Evolutionary conservation across 371 early-diverging fungal genomes (phyloP).

Genomic region (Gilbertella persicaria): DNA sequence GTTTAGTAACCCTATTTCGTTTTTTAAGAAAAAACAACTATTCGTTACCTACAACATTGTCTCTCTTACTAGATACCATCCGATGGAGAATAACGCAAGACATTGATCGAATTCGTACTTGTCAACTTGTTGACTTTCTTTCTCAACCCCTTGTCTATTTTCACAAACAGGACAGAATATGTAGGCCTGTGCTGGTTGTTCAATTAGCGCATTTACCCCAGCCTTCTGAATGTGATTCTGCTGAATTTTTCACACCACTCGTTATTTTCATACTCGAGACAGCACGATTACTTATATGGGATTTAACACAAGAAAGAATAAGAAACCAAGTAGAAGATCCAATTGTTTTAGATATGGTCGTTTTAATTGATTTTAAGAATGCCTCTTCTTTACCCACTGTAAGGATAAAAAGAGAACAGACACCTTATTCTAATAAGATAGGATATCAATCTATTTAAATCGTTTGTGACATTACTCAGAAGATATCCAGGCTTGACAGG

Average conservation of each 20-base stretch:
- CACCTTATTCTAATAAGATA: constrained; percentile 10
- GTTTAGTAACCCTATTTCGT: constrained; percentile 44
- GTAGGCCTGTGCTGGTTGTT: constrained; percentile 40
- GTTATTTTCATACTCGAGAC: constrained; percentile 45
- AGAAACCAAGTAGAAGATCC: constrained; percentile 15
- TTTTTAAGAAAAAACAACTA: constrained; percentile 39
- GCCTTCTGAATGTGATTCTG: constrained; percentile 13
- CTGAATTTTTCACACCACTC: constrained; percentile 33
- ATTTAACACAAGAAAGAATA: constrained; percentile 26
- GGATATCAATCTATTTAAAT: constrained; percentile 33
- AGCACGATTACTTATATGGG: constrained; percentile 25
- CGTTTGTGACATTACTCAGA: constrained; percentile 33
- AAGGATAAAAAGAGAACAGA: not conserved
- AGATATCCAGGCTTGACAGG: constrained; percentile 45
- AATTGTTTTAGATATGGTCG: constrained; percentile 29
- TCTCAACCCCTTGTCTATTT: constrained; percentile 37
- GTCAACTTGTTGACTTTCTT: constrained; percentile 25
- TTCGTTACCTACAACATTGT: constrained; percentile 36
- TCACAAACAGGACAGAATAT: constrained; percentile 30
- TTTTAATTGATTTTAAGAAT: constrained; percentile 43
- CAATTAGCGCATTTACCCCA: constrained; percentile 35
- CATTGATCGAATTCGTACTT: constrained; percentile 22
- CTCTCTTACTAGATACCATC: constrained; percentile 39
- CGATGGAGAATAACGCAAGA: constrained; percentile 42
- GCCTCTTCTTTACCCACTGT: constrained; percentile 39